Evolutionary conservation across 768 basidiomycete species (phyloP), one percentile per base, ranked within the genome.

Genomic region (Leccinum broughii): DNA sequence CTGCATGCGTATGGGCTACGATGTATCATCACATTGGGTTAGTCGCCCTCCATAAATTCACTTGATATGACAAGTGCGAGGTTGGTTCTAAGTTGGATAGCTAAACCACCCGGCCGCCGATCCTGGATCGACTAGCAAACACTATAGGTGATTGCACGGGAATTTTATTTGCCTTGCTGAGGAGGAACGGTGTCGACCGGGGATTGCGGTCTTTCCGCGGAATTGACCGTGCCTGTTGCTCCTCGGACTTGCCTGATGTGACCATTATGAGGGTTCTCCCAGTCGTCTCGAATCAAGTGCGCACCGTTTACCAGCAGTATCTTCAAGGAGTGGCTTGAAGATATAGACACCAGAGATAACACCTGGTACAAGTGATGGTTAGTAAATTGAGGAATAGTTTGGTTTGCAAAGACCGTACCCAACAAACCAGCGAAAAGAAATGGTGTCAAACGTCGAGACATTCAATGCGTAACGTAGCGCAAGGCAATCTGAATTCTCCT

Each of bases 321-420:
- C 54, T 46, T 74, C 71, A 10, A 81, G 60, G 20, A 76, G 48
- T 28, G 87, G 87, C 65, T 81, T 80, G 75, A 89, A 89, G 55
- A 88, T 84, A 68, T 89, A 88, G 22, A 87, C 68, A 9, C 88
- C 88, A 13, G 88, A 87, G 26, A 78, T 64, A 54, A 87, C 70
- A 32, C 88, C 88, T 89, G 62, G 14, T 54, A 60, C 20, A 50
- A 34, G 32, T 55, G 50, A 22, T 14, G n/a, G 52, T 60, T 10
- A 68, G 49, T 26, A 15, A 26, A 15, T 41, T 32, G 24, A 10
- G n/a, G 51, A 37, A 52, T 7, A 6, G 17, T 14, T 52, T 8
- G 34, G 13, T 54, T 53, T 4, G 5, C 22, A 58, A 54, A 56
- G 20, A 17, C 50, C 62, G 56, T 66, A 88, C 88, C 89, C 68